phyloP scores from a whole-genome alignment of 1,284 basidiomycete genomes.

The Pseudozyma tsukubaensis region DNA sequence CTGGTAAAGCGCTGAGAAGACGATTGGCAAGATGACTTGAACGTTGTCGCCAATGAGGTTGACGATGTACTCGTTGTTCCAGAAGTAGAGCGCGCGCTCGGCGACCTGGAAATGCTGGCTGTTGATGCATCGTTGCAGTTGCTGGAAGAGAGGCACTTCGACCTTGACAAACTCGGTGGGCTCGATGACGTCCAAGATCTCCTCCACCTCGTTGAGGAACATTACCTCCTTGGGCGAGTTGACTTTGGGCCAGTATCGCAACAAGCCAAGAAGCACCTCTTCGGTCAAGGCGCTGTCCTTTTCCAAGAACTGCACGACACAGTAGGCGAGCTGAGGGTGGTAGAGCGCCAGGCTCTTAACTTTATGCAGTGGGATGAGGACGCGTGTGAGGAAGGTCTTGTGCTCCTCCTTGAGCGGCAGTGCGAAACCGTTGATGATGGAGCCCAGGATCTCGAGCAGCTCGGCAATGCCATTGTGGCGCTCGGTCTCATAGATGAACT shows the following conservation, averaged over 20 bases:
- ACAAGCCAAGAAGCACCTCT: conserved; percentile 92
- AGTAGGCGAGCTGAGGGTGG: conserved; percentile 98
- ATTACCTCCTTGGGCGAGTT: conserved; percentile 99
- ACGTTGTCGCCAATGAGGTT: conserved; percentile 99
- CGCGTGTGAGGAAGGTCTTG: conserved; percentile 95
- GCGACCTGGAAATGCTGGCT: conserved; percentile 95
- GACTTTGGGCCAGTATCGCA: conserved; percentile 99
- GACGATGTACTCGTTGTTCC: conserved; percentile 97
- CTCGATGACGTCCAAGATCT: conserved; percentile 98
- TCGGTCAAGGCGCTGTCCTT: conserved; percentile 93
- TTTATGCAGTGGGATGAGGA: conserved; percentile 97
- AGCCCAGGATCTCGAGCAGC: conserved; percentile 95
- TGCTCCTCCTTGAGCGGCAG: conserved; percentile 98
- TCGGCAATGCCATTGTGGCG: conserved; percentile 99
- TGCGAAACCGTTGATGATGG: conserved; percentile 99
- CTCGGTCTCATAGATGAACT: conserved; percentile 98
- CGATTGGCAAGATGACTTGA: conserved; percentile 87
- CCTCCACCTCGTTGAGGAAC: conserved; percentile 99
- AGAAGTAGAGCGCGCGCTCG: conserved; percentile 69
- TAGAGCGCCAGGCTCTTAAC: conserved; percentile 96
- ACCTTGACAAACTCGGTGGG: conserved; percentile 97
- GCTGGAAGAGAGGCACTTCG: conserved; percentile 90
- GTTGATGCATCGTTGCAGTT: conserved; percentile 96
- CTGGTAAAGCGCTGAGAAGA: conserved; percentile 96
- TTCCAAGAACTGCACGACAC: conserved; percentile 98